Percentiles rank a stretch among this genome's conserved stretches.
Conservation (phyloP, 805 yeast genomes). For the Candida incommunis region DNA sequence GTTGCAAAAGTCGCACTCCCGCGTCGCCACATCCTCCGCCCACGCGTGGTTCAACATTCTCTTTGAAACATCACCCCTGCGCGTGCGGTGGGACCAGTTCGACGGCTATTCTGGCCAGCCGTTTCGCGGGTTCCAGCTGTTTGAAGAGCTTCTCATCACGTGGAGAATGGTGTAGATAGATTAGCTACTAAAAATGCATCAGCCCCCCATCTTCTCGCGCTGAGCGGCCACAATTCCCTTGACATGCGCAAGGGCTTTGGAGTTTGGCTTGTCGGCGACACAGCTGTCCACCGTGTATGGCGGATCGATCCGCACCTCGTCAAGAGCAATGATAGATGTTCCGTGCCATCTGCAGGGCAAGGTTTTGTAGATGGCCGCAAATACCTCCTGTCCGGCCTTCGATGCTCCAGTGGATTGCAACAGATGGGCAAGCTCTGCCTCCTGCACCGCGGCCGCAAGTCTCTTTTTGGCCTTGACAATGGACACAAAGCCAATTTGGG, state of each 20-base stretch:
- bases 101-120: background rate
- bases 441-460: constrained; percentile 15
- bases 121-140: background rate
- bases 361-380: constrained; percentile 31
- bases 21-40: constrained; percentile 8
- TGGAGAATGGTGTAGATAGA: background rate
- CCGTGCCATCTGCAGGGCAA: constrained; percentile 32
- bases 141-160: background rate
- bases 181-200: no score
- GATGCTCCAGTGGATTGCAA: constrained; percentile 21
- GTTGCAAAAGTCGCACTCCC: background rate
- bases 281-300: constrained; percentile 27
- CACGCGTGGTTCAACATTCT: constrained; percentile 31
- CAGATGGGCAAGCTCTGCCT: constrained; percentile 11
- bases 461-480: constrained; percentile 16
- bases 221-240: constrained; percentile 37
- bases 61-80: constrained; percentile 23
- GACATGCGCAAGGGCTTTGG: constrained; percentile 27
- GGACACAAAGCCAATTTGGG: constrained; percentile 23
- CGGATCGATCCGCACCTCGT: constrained; percentile 30
- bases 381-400: constrained; percentile 30
- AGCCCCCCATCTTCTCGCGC: constrained; percentile 29
- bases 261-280: constrained; percentile 16
- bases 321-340: constrained; percentile 30
- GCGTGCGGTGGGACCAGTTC: background rate